These are phyloP conservation scores for Dimocarpus longan DNA, from an alignment of 345 rosid species.

Conservation along the genomic window DNA sequence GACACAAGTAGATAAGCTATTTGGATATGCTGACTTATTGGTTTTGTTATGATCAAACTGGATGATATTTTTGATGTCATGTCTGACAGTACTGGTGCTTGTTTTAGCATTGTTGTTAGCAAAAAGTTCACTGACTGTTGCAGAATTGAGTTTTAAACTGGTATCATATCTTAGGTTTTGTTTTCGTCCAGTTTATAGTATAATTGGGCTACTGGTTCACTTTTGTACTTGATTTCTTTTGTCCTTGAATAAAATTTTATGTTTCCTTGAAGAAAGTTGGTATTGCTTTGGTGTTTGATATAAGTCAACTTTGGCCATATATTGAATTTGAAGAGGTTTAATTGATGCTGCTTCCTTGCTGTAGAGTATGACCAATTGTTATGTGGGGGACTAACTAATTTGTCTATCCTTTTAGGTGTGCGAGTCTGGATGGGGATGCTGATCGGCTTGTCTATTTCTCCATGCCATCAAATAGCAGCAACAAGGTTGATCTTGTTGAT, in stretches of 20 bases:
- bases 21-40: not conserved
- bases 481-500: conserved; percentile 70
- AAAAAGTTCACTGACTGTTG: not conserved
- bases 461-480: conserved; percentile 39
- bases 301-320: not conserved
- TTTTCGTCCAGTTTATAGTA: not conserved
- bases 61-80: not conserved
- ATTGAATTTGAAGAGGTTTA: not conserved
- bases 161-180: not conserved
- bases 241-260: not conserved
- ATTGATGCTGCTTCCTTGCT: not conserved
- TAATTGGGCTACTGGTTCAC: not conserved
- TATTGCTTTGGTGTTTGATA: not conserved
- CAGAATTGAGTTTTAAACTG: not conserved
- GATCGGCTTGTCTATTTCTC: conserved; percentile 83
- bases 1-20: not conserved
- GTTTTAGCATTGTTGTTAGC: not conserved
- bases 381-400: conserved; percentile 24
- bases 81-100: not conserved
- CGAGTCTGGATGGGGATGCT: conserved; percentile 97
- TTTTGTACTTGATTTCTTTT: not conserved
- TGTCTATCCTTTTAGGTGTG: conserved; percentile 73
- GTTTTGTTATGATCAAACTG: not conserved
- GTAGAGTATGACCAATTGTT: not conserved
- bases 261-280: not conserved